phyloP scores from a whole-genome alignment of 1,284 basidiomycete genomes.

The Puccinia coronata region DNA sequence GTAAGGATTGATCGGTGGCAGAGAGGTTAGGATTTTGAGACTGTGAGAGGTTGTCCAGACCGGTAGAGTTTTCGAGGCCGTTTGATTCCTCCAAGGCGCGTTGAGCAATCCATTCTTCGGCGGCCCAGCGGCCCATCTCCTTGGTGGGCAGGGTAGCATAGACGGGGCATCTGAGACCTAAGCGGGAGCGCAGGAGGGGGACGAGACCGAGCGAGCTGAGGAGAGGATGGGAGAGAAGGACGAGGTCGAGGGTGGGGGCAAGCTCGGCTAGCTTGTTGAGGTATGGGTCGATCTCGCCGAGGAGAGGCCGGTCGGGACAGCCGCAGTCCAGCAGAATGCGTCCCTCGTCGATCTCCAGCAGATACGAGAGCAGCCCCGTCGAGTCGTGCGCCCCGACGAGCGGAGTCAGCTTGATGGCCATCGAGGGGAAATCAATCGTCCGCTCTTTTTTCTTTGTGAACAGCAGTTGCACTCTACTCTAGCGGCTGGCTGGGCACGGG shows the following conservation, averaged over 20 bases:
- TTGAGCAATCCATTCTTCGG: constrained; percentile 56
- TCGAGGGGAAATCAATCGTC: constrained; percentile 18
- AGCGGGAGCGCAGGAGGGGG: constrained; percentile 76
- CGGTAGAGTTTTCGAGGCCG: constrained; percentile 32
- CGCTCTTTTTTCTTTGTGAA: too few relatives aligned
- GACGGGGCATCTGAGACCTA: constrained; percentile 86
- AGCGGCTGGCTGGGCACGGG: too few relatives aligned
- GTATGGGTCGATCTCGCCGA: constrained; percentile 26
- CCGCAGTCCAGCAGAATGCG: constrained; percentile 66
- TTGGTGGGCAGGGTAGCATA: constrained; percentile 95
- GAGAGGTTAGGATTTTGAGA: constrained; percentile 50
- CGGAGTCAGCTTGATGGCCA: constrained; percentile 54
- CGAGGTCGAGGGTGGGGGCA: constrained; percentile 74
- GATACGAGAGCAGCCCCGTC: constrained; percentile 65
- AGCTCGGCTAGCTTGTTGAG: constrained; percentile 40
- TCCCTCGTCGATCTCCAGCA: constrained; percentile 92
- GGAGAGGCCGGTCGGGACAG: constrained; percentile 8
- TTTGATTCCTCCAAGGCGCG: constrained; percentile 66
- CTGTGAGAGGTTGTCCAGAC: constrained; percentile 17
- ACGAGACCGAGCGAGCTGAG: constrained; percentile 77
- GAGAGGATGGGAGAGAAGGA: constrained; percentile 90
- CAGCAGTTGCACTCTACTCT: too few relatives aligned
- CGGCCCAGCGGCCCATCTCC: constrained; percentile 87
- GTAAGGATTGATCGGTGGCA: constrained; percentile 31
- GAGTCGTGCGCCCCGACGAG: constrained; percentile 52